Conservation (phyloP, 352 stramenopile species). For the Globisporangium echinulatum region DNA sequence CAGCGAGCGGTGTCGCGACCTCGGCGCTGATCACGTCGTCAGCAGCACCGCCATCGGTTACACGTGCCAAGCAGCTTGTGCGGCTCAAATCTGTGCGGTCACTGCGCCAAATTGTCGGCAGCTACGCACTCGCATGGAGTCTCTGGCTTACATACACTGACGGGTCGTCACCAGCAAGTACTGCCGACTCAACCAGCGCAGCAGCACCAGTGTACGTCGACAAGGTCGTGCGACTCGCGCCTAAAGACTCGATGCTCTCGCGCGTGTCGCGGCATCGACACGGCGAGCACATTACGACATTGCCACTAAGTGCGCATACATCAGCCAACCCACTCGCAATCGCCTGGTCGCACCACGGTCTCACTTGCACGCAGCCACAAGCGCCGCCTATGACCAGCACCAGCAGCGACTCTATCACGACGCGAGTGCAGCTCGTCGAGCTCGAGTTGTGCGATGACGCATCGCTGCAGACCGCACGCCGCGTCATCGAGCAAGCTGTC, state of each 20-base stretch:
- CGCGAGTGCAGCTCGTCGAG: conserved; percentile 21
- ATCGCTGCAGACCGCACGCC: conserved; percentile 1
- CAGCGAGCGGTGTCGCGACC: conserved; percentile 23
- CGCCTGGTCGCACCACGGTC: conserved; percentile 10
- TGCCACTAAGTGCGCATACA: conserved; percentile 3
- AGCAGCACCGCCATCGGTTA: conserved; percentile 2
- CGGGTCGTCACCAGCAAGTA: neutral
- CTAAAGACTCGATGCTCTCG: conserved; percentile 35
- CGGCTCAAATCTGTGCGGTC: conserved; percentile 41
- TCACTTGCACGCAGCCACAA: neutral
- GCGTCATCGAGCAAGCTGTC: conserved; percentile 5
- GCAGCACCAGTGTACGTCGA: conserved; percentile 13
- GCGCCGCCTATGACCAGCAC: conserved; percentile 5
- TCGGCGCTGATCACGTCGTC: conserved; percentile 23
- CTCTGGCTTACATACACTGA: conserved; percentile 25
- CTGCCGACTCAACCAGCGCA: neutral
- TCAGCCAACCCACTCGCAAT: neutral
- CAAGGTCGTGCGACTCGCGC: conserved; percentile 42
- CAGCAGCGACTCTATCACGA: conserved; percentile 2
- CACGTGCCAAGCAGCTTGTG: conserved; percentile 29
- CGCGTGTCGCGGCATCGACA: conserved; percentile 31
- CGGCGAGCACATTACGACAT: conserved; percentile 33
- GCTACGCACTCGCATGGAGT: conserved; percentile 59
- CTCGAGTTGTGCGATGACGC: conserved; percentile 24
- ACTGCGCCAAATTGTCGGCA: conserved; percentile 39